Base-by-base conservation (phyloP, 2,329 filamentous ascomycete genomes). In the Celoporthe dispersa region DNA sequence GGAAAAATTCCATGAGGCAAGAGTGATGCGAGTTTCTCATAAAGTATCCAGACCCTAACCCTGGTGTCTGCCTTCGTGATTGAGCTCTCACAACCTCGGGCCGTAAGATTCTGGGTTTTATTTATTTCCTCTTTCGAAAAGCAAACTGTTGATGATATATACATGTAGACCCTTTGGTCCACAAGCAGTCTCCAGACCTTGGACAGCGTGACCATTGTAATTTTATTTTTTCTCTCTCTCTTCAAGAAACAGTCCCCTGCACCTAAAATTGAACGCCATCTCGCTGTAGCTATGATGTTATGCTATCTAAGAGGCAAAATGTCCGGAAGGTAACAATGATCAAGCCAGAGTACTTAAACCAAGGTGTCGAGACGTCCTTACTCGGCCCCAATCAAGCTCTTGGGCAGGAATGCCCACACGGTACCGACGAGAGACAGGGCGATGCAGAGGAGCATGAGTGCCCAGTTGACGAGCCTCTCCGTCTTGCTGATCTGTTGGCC, bases 381-480 rank as follows among this genome's bases (percentile, higher is more conserved):
- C 68, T 83, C 81, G 64, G 85, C 86, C 59, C 89, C 89, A 77
- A 95, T 87, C 74, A 91, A 82, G 72, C 90, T 88, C 82, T 92
- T 94, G 3, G 94, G 94, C 76, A 98, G 80, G 80, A 96, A 96
- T 5, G 94, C 94, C 88, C 93, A 97, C 2, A 93, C 86, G 0
- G 95, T 98, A 61, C 94, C 94, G 5, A 95, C 79, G 25, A 90
- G 75, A 16, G 93, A 95, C 78, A 98, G 81, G 28, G 90, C 77
- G 0, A 87, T 84, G 68, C 92, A 96, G 16, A 92, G 76, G 6
- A 88, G 78, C 76, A 98, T 90, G 74, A 97, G 80, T 22, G 83
- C 78, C 85, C 89, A 94, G 75, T 91, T 90, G 60, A 92, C 74
- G 5, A 88, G 78, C 75, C 88, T 90, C 80, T 97, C 93, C 31